Evolutionary conservation across 805 yeast species (phyloP).

Genomic region (Grigorovia yakushimaensis): DNA sequence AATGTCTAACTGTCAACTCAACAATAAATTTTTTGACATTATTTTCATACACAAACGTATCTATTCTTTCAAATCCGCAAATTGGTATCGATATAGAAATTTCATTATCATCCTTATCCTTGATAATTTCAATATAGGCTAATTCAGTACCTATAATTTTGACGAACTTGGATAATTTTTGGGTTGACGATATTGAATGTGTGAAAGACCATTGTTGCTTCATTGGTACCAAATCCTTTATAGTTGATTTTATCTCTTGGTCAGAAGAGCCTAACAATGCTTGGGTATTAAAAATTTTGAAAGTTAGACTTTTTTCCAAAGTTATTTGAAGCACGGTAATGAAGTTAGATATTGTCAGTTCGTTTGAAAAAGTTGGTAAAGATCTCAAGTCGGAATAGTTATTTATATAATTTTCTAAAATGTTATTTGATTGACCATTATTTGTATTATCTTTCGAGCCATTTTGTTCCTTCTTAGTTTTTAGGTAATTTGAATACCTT

Average conservation of each 20-base stretch:
- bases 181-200: not conserved
- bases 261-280: conserved; percentile 9
- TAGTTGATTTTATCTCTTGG: conserved; percentile 3
- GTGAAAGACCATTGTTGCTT: not conserved
- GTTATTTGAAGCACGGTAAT: conserved; percentile 17
- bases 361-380: conserved; percentile 17
- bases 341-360: conserved; percentile 19
- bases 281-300: conserved; percentile 18
- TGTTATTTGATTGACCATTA: not conserved
- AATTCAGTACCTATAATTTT: conserved; percentile 17
- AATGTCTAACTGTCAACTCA: conserved; percentile 23
- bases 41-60: conserved; percentile 16
- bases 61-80: conserved; percentile 23
- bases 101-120: conserved; percentile 2
- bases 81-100: conserved; percentile 16
- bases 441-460: not conserved
- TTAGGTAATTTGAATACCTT: not conserved
- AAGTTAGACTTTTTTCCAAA: conserved; percentile 12
- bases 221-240: not conserved
- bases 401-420: not conserved
- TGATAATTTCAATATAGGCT: conserved; percentile 12
- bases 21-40: conserved; percentile 8
- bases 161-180: conserved; percentile 15
- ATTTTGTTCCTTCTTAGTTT: not conserved
- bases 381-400: not conserved